A percentile compares a stretch with the other conserved stretches of the same genome.
phyloP scores from a whole-genome alignment of 495 filamentous ascomycete genomes.

The Aspergillus leporis region DNA sequence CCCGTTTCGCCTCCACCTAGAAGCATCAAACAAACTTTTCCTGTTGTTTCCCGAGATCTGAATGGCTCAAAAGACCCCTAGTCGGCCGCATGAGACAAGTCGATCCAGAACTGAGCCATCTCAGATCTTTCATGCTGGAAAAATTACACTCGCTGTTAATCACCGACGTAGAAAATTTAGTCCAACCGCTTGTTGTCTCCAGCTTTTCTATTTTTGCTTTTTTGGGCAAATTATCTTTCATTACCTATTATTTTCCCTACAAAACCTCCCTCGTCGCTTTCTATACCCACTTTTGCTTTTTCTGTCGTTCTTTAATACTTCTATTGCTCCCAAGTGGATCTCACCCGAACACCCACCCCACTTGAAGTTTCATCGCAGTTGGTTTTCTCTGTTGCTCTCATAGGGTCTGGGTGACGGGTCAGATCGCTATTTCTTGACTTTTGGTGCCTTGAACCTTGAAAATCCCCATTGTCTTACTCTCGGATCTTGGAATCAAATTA shows the following conservation, averaged over 20 bases:
- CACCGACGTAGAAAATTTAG: background rate
- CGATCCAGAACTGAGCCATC: background rate
- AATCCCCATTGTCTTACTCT: conserved; percentile 1
- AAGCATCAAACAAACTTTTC: background rate
- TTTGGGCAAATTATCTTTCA: background rate
- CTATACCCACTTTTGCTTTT: background rate
- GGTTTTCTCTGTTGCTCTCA: conserved; percentile 4
- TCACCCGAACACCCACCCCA: conserved; percentile 14
- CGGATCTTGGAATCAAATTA: background rate
- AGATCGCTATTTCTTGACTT: conserved; percentile 10
- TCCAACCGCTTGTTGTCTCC: background rate
- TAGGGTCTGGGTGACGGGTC: conserved; percentile 10
- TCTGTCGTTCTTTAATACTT: conserved; percentile 3
- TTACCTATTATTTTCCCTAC: background rate
- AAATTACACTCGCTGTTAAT: background rate
- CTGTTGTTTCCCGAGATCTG: background rate
- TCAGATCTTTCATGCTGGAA: background rate
- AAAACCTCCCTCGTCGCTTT: background rate
- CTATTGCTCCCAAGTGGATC: conserved; percentile 12
- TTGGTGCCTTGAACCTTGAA: background rate
- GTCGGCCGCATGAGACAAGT: background rate
- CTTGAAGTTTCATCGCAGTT: conserved; percentile 14
- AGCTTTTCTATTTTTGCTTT: background rate
- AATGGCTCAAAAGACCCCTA: background rate
- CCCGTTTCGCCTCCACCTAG: background rate